Percentiles rank a stretch among this genome's conserved stretches.
These are phyloP conservation scores for Ceratocystis destructans DNA, from an alignment of 2,329 filamentous ascomycete species.

Conservation along the genomic window DNA sequence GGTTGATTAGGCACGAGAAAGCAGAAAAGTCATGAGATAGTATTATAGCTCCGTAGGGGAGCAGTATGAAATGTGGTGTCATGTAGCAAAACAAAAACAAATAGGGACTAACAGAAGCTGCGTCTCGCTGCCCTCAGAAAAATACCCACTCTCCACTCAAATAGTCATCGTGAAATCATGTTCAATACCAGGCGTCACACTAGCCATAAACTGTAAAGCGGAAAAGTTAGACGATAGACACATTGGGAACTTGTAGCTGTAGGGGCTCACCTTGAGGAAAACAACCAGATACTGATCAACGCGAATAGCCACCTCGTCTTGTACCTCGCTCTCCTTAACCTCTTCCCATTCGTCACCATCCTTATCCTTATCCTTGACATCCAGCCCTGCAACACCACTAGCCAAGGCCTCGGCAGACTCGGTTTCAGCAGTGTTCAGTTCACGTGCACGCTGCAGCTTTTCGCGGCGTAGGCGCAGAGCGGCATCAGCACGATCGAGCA, in stretches of 20 bases:
- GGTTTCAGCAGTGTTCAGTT: slow-evolving; percentile 39
- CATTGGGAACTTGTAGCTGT: slow-evolving; percentile 22
- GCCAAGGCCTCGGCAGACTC: slow-evolving; percentile 54
- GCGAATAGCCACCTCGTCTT: slow-evolving; percentile 66
- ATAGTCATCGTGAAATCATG: slow-evolving; percentile 97
- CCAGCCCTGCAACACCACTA: slow-evolving; percentile 59
- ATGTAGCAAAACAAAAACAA: background rate
- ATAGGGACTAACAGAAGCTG: background rate
- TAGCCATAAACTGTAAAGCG: slow-evolving; percentile 52
- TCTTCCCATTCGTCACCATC: slow-evolving; percentile 51
- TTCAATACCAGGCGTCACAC: slow-evolving; percentile 91
- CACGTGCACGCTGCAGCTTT: slow-evolving; percentile 34
- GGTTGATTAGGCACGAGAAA: background rate
- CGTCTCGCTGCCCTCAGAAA: background rate
- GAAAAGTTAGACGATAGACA: background rate
- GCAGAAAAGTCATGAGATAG: background rate
- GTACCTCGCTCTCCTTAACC: slow-evolving; percentile 44
- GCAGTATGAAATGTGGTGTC: background rate
- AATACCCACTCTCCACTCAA: slow-evolving; percentile 30
- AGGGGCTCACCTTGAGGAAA: slow-evolving; percentile 55
- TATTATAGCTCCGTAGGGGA: background rate
- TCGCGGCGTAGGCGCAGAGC: slow-evolving; percentile 78
- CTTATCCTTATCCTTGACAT: slow-evolving; percentile 34
- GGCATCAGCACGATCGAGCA: slow-evolving; percentile 88
- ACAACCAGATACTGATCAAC: slow-evolving; percentile 85